Conservation (phyloP, 257 asterid species). For the Solanum chiquidenum region DNA sequence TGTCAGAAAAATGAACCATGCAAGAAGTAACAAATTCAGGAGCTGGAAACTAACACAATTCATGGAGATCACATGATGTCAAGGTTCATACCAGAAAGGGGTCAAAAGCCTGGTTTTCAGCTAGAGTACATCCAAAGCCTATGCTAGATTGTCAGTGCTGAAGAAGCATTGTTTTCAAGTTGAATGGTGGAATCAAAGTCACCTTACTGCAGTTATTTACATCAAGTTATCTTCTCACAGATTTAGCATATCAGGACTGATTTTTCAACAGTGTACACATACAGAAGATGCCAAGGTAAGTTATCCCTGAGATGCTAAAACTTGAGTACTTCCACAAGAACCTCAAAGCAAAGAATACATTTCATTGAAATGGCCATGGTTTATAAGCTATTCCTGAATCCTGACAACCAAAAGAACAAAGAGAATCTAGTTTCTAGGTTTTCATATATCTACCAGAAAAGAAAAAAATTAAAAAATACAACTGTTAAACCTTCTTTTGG, state of each 20-base stretch:
- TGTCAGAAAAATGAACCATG: background rate
- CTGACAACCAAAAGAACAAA: background rate
- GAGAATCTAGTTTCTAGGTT: background rate
- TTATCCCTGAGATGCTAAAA: background rate
- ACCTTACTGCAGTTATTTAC: background rate
- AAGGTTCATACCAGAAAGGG: background rate
- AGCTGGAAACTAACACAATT: background rate
- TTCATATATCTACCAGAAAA: background rate
- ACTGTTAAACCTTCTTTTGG: background rate
- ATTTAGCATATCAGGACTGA: background rate
- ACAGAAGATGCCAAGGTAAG: background rate
- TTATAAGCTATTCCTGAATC: background rate
- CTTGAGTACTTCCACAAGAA: background rate
- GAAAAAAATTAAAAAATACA: background rate
- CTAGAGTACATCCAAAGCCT: background rate
- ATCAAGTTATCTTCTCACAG: background rate
- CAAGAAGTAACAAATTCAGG: background rate
- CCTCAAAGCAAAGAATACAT: background rate
- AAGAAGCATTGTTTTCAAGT: background rate
- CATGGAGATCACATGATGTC: background rate
- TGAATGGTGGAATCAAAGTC: background rate
- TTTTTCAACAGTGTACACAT: background rate
- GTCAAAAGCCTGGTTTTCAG: background rate
- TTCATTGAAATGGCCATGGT: background rate
- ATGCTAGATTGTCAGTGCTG: background rate